Percentiles rank a stretch among this genome's conserved stretches.
Evolutionary conservation across 306 rosid species (phyloP).

Genomic region (Vachellia collinsii): DNA sequence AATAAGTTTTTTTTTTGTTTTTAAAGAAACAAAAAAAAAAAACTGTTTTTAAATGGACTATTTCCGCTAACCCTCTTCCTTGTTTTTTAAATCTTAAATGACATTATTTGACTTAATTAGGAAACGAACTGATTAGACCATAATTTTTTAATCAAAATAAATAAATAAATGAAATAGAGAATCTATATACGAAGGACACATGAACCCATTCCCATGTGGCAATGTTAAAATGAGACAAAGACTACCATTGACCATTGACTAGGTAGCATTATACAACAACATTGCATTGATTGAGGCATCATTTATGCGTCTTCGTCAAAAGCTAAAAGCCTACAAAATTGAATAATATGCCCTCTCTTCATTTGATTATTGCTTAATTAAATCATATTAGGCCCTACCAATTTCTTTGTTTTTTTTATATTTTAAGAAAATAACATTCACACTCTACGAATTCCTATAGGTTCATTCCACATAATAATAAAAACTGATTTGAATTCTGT

Average conservation of each 20-base stretch:
- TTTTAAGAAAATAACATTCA: background rate
- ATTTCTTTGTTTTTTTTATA: background rate
- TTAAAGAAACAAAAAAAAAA: too few species aligned
- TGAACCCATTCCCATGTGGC: background rate
- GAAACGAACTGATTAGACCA: background rate
- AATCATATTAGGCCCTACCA: background rate
- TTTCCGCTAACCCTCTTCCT: too few species aligned
- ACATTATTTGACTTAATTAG: background rate
- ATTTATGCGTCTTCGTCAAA: conserved; percentile 5
- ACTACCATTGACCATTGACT: background rate
- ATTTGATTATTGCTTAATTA: background rate
- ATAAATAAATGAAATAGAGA: background rate
- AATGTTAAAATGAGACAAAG: background rate
- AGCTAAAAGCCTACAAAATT: background rate
- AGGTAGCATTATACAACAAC: too few species aligned
- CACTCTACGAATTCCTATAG: background rate
- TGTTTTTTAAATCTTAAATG: background rate
- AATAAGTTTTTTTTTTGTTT: too few species aligned
- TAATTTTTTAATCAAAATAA: background rate
- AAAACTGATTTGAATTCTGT: background rate
- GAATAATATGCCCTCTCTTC: background rate
- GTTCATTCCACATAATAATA: background rate
- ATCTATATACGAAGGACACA: background rate
- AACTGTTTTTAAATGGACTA: too few species aligned
- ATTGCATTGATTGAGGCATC: conserved; percentile 10